A percentile compares a stretch with the other conserved stretches of the same genome.
Evolutionary conservation across 257 asterid genomes (phyloP).

Genomic region (Nicotiana paniculata): DNA sequence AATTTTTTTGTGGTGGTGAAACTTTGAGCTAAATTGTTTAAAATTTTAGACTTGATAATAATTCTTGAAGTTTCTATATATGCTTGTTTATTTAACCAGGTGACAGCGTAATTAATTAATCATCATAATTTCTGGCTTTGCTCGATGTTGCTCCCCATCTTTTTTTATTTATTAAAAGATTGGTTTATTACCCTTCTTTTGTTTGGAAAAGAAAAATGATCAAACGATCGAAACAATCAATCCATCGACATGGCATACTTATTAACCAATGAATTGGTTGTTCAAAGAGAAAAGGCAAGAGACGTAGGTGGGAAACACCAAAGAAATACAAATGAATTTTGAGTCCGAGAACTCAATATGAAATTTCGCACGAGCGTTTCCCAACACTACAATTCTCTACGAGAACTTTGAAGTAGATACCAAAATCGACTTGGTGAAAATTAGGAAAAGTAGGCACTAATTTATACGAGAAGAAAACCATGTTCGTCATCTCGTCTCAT

Average conservation of each 20-base stretch:
- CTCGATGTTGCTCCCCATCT: not conserved
- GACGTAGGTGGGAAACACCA: not conserved
- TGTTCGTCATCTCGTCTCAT: too few relatives aligned
- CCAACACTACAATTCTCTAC: not conserved
- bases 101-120: not conserved
- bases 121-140: not conserved
- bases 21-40: not conserved
- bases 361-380: not conserved
- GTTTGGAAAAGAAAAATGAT: not conserved
- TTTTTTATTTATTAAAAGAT: not conserved
- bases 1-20: too few relatives aligned
- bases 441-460: not conserved
- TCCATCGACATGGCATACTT: not conserved
- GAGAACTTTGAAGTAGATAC: not conserved
- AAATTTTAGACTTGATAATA: not conserved
- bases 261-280: not conserved
- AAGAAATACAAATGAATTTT: not conserved
- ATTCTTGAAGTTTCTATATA: not conserved
- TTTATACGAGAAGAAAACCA: not conserved
- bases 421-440: not conserved
- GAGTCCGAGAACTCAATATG: not conserved
- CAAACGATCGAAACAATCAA: not conserved
- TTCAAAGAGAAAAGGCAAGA: not conserved
- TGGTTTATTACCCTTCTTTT: not conserved
- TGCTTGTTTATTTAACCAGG: too few relatives aligned